Base-by-base conservation (phyloP, 2,329 filamentous ascomycete species). In the Nakataea oryzae region DNA sequence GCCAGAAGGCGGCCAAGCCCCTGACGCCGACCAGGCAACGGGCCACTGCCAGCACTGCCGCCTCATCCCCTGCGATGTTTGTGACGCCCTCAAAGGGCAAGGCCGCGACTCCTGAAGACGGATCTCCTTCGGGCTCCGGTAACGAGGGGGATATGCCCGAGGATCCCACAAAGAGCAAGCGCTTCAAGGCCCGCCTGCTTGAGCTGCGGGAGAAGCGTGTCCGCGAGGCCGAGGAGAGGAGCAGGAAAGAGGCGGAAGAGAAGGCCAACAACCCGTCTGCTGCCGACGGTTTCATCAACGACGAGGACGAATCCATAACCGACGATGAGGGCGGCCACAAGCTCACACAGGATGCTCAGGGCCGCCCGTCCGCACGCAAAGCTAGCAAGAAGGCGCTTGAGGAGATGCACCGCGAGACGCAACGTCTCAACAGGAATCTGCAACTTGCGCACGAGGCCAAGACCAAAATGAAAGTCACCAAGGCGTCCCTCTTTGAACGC, bases 341-440 rank as follows among this genome's bases (percentile, higher is more conserved):
- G 65, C 76, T 95, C 57, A 90, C 88, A 0, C 89, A 93, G 70
- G 78, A 83, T 54, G 79, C 81, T 34, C 76, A 82, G 29, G 57
- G 58, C 3, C 62, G 64, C 1, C 68, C 69, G 4, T 85, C 88
- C 4, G 82, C 84, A 12, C 85, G 95, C 14, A 96, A 95, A 72
- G 93, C 95, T 0, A 93, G 93, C 77, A 97, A 93, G 77, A 97
- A 92, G 75, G 95, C 95, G 0, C 73, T 97, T 55, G 91, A 97
- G 71, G 93, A 97, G 67, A 97, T 99, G 88, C 89, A 89, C 68
- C 85, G 91, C 63, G 95, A 99, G 74, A 97, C 93, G 1, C 95
- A 99, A 76, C 86, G 95, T 32, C 85, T 99, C 76, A 88, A 85
- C 67, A 84, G 95, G 66, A 96, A 89, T 70, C 90, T 96, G 84